Evolutionary conservation across 2,329 filamentous ascomycete species (phyloP).

Genomic region (Fulvia fulva): DNA sequence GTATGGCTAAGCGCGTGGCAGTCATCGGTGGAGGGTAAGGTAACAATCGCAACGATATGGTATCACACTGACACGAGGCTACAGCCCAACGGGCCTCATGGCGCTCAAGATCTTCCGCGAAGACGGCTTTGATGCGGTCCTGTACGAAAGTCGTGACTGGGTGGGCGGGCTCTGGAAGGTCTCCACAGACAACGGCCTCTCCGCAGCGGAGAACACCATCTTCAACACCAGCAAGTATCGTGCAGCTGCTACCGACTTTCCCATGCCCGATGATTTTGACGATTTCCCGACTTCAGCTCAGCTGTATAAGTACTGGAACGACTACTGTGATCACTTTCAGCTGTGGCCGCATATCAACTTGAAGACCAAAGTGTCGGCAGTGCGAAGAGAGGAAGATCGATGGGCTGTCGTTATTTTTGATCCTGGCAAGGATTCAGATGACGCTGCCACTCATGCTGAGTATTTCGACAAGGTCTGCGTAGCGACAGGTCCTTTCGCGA

Average conservation of each 20-base stretch:
- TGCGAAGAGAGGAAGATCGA: slow-evolving; percentile 30
- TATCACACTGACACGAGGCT: too few species aligned
- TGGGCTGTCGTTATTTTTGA: slow-evolving; percentile 33
- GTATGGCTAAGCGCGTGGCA: slow-evolving; percentile 1
- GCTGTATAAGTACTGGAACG: slow-evolving; percentile 40
- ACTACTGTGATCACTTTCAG: slow-evolving; percentile 41
- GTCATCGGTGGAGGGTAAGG: slow-evolving; percentile 6
- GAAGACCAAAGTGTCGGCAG: slow-evolving; percentile 31
- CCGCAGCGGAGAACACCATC: slow-evolving; percentile 28
- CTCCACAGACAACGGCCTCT: slow-evolving; percentile 31
- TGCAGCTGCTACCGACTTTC: slow-evolving; percentile 41
- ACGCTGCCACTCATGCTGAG: slow-evolving; percentile 21
- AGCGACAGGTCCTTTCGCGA: slow-evolving; percentile 34
- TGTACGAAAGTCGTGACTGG: slow-evolving; percentile 37
- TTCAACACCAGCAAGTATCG: slow-evolving; percentile 40
- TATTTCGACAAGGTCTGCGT: slow-evolving; percentile 37
- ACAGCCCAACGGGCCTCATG: slow-evolving; percentile 8
- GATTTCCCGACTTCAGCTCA: slow-evolving; percentile 25
- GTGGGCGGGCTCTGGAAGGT: slow-evolving; percentile 46
- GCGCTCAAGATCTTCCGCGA: slow-evolving; percentile 39
- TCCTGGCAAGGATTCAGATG: slow-evolving; percentile 16
- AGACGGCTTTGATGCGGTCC: slow-evolving; percentile 40
- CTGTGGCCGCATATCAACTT: slow-evolving; percentile 36
- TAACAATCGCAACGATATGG: background rate
- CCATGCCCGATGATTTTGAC: slow-evolving; percentile 39